Base-by-base conservation (phyloP, 1,284 basidiomycete species). In the Caloboletus firmus region DNA sequence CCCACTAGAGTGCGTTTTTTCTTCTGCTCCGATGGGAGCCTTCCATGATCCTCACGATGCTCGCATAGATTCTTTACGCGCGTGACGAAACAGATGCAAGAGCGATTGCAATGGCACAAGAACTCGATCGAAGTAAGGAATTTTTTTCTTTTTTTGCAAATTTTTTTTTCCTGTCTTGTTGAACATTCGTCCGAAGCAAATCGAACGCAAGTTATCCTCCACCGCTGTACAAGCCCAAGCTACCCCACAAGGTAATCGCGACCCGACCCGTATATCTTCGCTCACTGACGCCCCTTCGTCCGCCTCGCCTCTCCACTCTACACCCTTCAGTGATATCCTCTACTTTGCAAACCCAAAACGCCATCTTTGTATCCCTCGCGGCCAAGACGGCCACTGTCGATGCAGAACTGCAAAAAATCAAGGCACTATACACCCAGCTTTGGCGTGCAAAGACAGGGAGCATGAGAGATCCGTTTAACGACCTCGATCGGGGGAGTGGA, bases 121-220 rank as follows among this genome's bases (percentile, higher is more conserved):
- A 75, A 79, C 30, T 91, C 87, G 9, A 86, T 92, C 51, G 90
- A 93, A 75, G 90, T 87, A 59, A 4, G 46, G 10, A 0, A 36
- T 36, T 36, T 37, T 34, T 47, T 49, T 37, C 20, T 17, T 47
- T 49, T 36, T 18, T 17, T 28, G 10, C 7, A n/a, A 31, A 22
- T 35, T 22, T 35, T 35, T 24, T 36, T 22, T 15, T 6, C 17
- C 1, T 48, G 54, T 45, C 50, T 31, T 18, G 35, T 40, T 54
- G 28, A 54, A 39, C n/a, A 18, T 24, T 18, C 31, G 24, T 47
- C 15, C 28, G 0, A 47, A 92, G 89, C 87, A 90, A 85, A 89
- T 91, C 58, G 89, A 92, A 70, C 80, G 88, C 51, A 90, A 89
- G 67, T 74, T 92, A 3, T 81, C 84, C 5, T 84, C 85, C 11